Evolutionary conservation across 2,329 filamentous ascomycete species (phyloP).

Genomic region (Penicillium olsonii): DNA sequence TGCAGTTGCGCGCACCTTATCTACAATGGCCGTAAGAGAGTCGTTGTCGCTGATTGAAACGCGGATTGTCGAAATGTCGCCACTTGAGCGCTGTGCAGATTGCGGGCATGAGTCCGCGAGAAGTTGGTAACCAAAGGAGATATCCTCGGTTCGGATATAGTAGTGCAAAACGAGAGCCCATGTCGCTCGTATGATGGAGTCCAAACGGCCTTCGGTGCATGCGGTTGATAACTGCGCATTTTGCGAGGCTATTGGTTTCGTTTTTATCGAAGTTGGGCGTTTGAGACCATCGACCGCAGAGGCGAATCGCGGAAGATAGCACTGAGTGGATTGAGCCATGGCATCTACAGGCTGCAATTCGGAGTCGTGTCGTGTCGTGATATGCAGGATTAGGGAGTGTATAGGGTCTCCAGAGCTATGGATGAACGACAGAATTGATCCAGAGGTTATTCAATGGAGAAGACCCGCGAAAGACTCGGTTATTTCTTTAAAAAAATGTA

Average conservation of each 20-base stretch:
- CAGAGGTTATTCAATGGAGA: conserved; percentile 7
- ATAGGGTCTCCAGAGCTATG: conserved; percentile 1
- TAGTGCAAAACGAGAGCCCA: conserved; percentile 50
- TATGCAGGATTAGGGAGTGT: conserved; percentile 5
- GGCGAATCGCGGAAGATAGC: conserved; percentile 39
- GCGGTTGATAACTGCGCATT: conserved; percentile 34
- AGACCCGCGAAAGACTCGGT: conserved; percentile 9
- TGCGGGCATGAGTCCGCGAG: conserved; percentile 22
- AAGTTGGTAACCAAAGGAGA: conserved; percentile 49
- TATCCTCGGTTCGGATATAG: conserved; percentile 50
- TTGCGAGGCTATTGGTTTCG: conserved; percentile 31
- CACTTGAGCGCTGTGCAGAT: conserved; percentile 21
- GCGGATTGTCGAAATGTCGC: conserved; percentile 22
- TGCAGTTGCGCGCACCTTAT: conserved; percentile 24
- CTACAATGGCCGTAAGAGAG: conserved; percentile 29
- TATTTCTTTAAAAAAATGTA: too few relatives aligned
- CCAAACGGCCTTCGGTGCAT: conserved; percentile 28
- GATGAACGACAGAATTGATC: conserved; percentile 14
- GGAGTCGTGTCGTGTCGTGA: neutral
- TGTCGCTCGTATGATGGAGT: conserved; percentile 40
- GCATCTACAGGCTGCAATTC: conserved; percentile 1
- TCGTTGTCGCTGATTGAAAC: conserved; percentile 33
- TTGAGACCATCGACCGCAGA: conserved; percentile 29
- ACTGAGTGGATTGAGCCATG: conserved; percentile 35
- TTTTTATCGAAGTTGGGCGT: conserved; percentile 39